Percentiles rank a stretch among this genome's conserved stretches.
Evolutionary conservation across 2,329 filamentous ascomycete genomes (phyloP).

Genomic region (Aureobasidium sp.): DNA sequence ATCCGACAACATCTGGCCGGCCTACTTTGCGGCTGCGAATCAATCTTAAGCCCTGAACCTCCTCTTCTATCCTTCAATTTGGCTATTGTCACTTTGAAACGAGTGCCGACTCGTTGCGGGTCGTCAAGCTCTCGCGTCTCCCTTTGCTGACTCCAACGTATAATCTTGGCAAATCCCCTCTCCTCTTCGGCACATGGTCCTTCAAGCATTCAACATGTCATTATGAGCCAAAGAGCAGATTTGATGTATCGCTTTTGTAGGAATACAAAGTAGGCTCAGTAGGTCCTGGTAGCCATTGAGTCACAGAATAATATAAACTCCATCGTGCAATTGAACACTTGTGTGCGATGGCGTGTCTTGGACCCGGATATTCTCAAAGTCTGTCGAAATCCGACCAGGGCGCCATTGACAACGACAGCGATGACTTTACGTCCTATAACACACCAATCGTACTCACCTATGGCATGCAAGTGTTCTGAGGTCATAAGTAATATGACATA

Average conservation of each 20-base stretch:
- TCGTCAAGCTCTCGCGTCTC: not conserved
- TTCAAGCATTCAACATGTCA: not conserved
- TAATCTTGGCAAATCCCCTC: not conserved
- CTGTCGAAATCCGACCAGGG: not conserved
- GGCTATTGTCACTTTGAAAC: not conserved
- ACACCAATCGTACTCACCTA: not conserved
- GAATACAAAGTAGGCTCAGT: no score
- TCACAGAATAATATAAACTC: not conserved
- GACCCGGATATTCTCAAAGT: no score
- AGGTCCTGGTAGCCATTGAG: not conserved
- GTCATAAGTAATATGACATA: not conserved
- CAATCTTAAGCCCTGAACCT: not conserved
- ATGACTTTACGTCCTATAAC: accelerated
- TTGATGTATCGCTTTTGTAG: not conserved
- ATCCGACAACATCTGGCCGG: constrained; percentile 13
- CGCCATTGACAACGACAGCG: not conserved
- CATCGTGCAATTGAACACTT: no score
- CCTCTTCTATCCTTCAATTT: not conserved
- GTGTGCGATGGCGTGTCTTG: no score
- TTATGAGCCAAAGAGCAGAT: not conserved
- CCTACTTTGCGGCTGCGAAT: not conserved
- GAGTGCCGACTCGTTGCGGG: not conserved
- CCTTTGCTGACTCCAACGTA: constrained; percentile 5
- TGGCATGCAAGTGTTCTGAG: not conserved
- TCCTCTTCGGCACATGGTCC: not conserved